A percentile compares a stretch with the other conserved stretches of the same genome.
Conservation (phyloP, 148 eudicot species). For the Rheum nobile region DNA sequence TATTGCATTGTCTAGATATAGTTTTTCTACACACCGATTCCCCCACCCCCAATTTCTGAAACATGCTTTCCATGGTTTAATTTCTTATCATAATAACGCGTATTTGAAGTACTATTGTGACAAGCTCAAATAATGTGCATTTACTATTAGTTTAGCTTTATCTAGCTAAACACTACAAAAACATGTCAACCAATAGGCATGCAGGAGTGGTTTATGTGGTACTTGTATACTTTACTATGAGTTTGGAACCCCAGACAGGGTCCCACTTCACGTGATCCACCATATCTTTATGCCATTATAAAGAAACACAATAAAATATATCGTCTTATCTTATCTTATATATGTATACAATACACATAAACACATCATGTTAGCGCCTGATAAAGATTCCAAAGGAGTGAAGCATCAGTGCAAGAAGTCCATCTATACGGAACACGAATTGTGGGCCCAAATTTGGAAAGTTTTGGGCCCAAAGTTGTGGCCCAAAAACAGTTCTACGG, state of each 20-base stretch:
- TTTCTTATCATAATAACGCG: not conserved
- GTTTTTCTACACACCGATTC: not conserved
- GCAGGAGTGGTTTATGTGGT: not conserved
- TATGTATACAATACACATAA: not conserved
- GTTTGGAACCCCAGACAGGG: constrained; percentile 7
- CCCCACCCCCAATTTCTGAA: not conserved
- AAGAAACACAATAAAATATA: constrained; percentile 1
- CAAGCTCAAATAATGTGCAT: not conserved
- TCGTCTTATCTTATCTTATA: constrained; percentile 4
- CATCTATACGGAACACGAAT: not conserved
- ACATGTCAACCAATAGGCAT: constrained; percentile 6
- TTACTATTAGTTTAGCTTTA: not conserved
- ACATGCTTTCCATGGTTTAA: not conserved
- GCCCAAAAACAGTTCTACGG: constrained; percentile 1
- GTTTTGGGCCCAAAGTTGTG: not conserved
- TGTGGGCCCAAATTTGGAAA: not conserved
- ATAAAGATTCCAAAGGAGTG: not conserved
- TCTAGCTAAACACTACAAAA: not conserved
- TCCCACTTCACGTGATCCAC: constrained; percentile 7
- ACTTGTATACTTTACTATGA: not conserved
- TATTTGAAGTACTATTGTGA: not conserved
- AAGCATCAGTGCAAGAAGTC: not conserved
- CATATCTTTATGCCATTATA: constrained; percentile 5
- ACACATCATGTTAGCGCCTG: constrained; percentile 7
- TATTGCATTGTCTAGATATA: not conserved